These are phyloP conservation scores for Saccharum spontaneum DNA, from an alignment of 176 grass and related monocot species.

Conservation along the genomic window DNA sequence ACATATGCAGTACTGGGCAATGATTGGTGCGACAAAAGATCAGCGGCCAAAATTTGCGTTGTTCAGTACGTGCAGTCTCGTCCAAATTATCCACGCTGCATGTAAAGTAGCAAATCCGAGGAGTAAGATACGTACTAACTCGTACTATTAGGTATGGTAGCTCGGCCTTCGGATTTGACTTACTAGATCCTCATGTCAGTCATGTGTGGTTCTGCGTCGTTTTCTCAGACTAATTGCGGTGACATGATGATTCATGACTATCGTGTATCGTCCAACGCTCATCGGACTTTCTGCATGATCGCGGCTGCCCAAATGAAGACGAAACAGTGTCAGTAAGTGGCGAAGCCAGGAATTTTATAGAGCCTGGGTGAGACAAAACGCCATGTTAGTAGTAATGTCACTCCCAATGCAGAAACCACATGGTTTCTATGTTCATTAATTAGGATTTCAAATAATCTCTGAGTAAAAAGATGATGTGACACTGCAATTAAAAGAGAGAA, in stretches of 20 bases:
- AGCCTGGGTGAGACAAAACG: too few relatives aligned
- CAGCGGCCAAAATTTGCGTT: neutral
- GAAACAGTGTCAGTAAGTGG: neutral
- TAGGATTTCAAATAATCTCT: too few relatives aligned
- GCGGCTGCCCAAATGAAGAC: neutral
- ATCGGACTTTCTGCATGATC: slow-evolving; percentile 38
- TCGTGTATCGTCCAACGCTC: slow-evolving; percentile 1
- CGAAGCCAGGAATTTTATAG: too few relatives aligned
- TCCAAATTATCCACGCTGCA: neutral
- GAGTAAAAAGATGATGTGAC: too few relatives aligned
- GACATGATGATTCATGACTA: neutral
- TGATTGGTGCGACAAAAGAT: neutral
- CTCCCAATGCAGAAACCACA: too few relatives aligned
- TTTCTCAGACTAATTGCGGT: slow-evolving; percentile 24
- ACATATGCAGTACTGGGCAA: neutral
- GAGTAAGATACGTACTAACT: too few relatives aligned
- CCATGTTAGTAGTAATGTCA: too few relatives aligned
- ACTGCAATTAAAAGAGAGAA: too few relatives aligned
- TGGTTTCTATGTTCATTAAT: too few relatives aligned
- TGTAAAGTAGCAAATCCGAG: neutral
- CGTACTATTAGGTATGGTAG: slow-evolving; percentile 22
- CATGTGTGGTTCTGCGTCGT: slow-evolving; percentile 7
- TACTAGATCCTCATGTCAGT: neutral
- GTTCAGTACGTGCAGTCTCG: neutral
- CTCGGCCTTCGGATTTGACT: slow-evolving; percentile 46